Evolutionary conservation across 1,139 yeast genomes (phyloP).

Genomic region (Sugiyamaella neomexicana): DNA sequence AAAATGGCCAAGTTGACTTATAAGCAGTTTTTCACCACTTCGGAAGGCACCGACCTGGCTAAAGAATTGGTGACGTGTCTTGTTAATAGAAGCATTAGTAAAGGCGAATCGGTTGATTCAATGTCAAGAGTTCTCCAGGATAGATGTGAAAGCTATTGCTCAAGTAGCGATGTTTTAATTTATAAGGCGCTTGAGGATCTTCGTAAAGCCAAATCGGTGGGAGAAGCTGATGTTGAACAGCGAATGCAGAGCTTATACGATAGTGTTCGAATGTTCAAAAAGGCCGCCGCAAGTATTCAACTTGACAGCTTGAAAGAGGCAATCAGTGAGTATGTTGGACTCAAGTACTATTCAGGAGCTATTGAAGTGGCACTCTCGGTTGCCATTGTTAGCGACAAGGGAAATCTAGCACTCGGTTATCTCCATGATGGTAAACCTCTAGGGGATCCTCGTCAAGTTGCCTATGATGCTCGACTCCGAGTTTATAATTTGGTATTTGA

Average conservation of each 20-base stretch:
- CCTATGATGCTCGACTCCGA: constrained; percentile 52
- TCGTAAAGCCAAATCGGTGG: constrained; percentile 72
- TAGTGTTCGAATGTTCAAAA: constrained; percentile 74
- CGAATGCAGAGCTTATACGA: constrained; percentile 68
- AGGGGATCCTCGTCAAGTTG: constrained; percentile 49
- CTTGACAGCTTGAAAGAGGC: constrained; percentile 82
- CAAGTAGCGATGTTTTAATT: constrained; percentile 88
- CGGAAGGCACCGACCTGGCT: constrained; percentile 61
- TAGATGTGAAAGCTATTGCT: constrained; percentile 93
- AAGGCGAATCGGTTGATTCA: constrained; percentile 91
- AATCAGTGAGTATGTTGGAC: constrained; percentile 69
- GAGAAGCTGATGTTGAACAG: constrained; percentile 68
- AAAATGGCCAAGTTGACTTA: constrained; percentile 68
- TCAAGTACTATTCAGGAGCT: constrained; percentile 82
- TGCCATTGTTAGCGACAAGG: constrained; percentile 66
- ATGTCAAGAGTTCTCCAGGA: constrained; percentile 88
- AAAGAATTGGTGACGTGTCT: constrained; percentile 87
- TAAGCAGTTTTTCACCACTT: constrained; percentile 73
- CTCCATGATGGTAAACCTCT: constrained; percentile 51
- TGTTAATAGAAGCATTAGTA: constrained; percentile 80
- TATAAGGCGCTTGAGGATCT: constrained; percentile 93
- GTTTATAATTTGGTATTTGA: constrained; percentile 74
- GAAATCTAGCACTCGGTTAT: constrained; percentile 56
- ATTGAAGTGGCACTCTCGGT: constrained; percentile 78
- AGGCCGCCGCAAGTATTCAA: constrained; percentile 75